These are phyloP conservation scores for Sporothrix mexicana DNA, from an alignment of 2,329 filamentous ascomycete species.

Conservation along the genomic window DNA sequence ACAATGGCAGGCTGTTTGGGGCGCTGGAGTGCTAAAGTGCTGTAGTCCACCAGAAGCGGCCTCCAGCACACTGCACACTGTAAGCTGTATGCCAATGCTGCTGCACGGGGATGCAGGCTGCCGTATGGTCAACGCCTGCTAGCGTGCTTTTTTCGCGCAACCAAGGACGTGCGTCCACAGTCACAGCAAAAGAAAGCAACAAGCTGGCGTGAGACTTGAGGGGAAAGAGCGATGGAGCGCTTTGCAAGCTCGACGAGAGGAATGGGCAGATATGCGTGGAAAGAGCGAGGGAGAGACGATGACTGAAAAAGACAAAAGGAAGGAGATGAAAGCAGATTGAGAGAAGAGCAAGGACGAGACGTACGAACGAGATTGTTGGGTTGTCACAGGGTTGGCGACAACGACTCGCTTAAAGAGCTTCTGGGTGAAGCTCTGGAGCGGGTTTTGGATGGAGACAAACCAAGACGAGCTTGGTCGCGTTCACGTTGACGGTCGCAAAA, in stretches of 20 bases:
- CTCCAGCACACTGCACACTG: slow-evolving; percentile 25
- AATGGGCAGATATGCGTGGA: not conserved
- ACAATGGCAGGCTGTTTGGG: not conserved
- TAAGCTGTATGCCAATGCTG: not conserved
- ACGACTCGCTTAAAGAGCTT: slow-evolving; percentile 13
- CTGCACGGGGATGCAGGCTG: slow-evolving; percentile 3
- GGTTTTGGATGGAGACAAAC: not conserved
- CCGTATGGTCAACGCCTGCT: slow-evolving; percentile 19
- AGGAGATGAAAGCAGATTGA: not conserved
- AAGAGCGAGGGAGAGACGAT: not conserved
- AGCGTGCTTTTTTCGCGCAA: slow-evolving; percentile 29
- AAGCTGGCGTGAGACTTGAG: slow-evolving; percentile 21
- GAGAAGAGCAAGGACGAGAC: not conserved
- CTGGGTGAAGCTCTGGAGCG: slow-evolving; percentile 1
- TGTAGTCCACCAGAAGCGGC: slow-evolving; percentile 16
- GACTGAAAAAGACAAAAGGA: not conserved
- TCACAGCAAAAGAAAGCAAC: not conserved
- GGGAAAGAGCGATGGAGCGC: not conserved
- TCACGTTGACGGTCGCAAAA: slow-evolving; percentile 6
- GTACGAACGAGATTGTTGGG: not conserved
- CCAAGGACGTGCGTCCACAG: not conserved
- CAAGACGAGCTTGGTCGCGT: slow-evolving; percentile 26
- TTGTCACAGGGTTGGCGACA: slow-evolving; percentile 15
- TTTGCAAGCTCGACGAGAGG: not conserved
- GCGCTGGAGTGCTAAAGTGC: not conserved